Percentiles rank a stretch among this genome's conserved stretches.
These are phyloP conservation scores for Botrytis sinoallii DNA, from an alignment of 2,329 filamentous ascomycete species.

Conservation along the genomic window DNA sequence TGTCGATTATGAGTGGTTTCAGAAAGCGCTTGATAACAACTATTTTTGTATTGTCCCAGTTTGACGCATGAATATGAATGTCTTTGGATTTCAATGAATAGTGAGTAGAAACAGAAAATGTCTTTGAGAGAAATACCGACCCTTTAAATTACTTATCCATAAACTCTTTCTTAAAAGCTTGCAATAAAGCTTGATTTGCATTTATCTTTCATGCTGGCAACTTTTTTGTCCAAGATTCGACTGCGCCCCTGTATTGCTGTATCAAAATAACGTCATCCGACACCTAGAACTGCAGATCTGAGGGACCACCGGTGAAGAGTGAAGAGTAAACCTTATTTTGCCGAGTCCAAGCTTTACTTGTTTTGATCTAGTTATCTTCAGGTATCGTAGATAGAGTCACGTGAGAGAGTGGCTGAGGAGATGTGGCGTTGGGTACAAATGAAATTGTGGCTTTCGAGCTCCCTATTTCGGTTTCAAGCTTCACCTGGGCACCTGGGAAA, in stretches of 20 bases:
- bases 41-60: conserved; percentile 16
- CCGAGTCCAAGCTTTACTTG: neutral
- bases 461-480: neutral
- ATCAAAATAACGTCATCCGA: conserved; percentile 15
- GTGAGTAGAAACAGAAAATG: neutral
- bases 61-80: conserved; percentile 6
- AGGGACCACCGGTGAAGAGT: neutral
- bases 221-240: conserved; percentile 12
- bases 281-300: conserved; percentile 4
- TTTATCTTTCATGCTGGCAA: conserved; percentile 14
- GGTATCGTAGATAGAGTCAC: neutral
- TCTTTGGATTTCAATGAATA: conserved; percentile 17
- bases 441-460: neutral
- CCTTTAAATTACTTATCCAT: neutral
- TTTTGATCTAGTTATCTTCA: neutral
- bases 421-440: conserved; percentile 1
- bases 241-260: conserved; percentile 13
- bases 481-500: no score
- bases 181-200: conserved; percentile 17
- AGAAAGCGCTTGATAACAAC: conserved; percentile 19
- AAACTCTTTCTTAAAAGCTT: neutral
- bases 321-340: conserved; percentile 7
- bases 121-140: neutral
- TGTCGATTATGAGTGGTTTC: conserved; percentile 11
- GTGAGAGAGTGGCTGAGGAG: neutral